Base-by-base conservation (phyloP, 305 asterid species). In the Fraxinus albicans region DNA sequence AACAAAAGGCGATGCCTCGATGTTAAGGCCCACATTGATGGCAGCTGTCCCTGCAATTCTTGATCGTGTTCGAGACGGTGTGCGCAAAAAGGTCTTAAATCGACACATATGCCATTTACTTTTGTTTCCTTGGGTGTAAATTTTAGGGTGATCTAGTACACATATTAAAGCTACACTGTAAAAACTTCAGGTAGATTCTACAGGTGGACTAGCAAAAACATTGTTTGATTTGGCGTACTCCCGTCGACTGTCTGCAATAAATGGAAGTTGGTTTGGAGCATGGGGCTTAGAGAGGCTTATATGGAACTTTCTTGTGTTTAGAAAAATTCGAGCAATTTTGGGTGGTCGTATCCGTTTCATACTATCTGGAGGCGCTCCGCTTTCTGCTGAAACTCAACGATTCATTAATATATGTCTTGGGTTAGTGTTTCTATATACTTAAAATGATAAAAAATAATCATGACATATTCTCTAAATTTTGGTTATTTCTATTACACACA, bases 351-450 rank as follows among this genome's bases (percentile, higher is more conserved):
- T 95, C 36, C 99, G 99, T 82, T 96, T 95, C 88, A 90, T 96
- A 81, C 88, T 96, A 42, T 96, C 97, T 80, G 99, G 99, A 81
- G 99, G 98, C n/a, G 98, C 99, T 86, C 98, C 99, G 53, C 97
- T 96, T 88, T 95, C 98, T 8, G 91, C 89, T 31, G 98, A 93
- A 86, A 96, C 98, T 82, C 99, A 96, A 86, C 93, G 98, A 88
- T 96, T 96, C 88, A 96, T 95, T 88, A 95, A 96, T 88, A 93
- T 96, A 84, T 95, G 99, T 85, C 96, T 96, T 72, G 95, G 98
- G 99, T 96, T 73, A 91, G 98, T 88, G 74, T 84, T 78, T 25
- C 67, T 84, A 83, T 79, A 85, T 58, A 67, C 86, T 76, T 67
- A 58, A 53, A 80, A 35, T 55, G 40, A 35, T 53, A 40, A 76